A percentile compares a stretch with the other conserved stretches of the same genome.
phyloP scores from a whole-genome alignment of 768 basidiomycete species.

The Botryobasidium botryosum region DNA sequence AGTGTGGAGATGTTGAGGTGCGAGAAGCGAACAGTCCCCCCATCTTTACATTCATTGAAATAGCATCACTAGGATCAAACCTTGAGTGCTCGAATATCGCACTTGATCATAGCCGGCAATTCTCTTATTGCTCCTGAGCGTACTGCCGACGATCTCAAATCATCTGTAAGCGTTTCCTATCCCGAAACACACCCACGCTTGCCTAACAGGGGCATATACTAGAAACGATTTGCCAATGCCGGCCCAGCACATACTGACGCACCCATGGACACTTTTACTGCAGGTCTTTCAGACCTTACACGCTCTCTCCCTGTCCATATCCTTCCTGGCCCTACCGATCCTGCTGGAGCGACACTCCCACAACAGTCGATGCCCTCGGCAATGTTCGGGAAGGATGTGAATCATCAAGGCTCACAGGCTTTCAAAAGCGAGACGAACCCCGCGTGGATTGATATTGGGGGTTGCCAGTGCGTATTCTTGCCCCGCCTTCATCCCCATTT shows the following conservation, averaged over 20 bases:
- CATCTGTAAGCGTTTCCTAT: slow-evolving; percentile 3
- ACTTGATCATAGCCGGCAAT: slow-evolving; percentile 82
- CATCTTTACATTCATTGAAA: not conserved
- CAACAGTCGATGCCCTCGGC: slow-evolving; percentile 86
- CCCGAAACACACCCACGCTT: not conserved
- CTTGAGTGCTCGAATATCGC: slow-evolving; percentile 53
- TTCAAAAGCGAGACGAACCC: slow-evolving; percentile 83
- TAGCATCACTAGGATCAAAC: slow-evolving; percentile 30
- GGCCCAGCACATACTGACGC: slow-evolving; percentile 12
- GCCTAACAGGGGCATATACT: slow-evolving; percentile 2
- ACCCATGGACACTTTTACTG: slow-evolving; percentile 28
- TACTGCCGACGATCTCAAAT: slow-evolving; percentile 21
- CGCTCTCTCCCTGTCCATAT: slow-evolving; percentile 71
- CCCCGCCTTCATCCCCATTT: slow-evolving; percentile 3
- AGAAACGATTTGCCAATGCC: slow-evolving; percentile 19
- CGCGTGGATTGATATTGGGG: slow-evolving; percentile 52
- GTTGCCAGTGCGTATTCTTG: slow-evolving; percentile 27
- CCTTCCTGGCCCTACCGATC: slow-evolving; percentile 76
- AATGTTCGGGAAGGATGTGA: slow-evolving; percentile 54
- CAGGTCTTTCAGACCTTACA: slow-evolving; percentile 56
- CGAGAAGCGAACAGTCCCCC: not conserved
- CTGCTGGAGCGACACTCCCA: slow-evolving; percentile 74
- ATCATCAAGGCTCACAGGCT: slow-evolving; percentile 34
- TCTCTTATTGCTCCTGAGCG: slow-evolving; percentile 40
- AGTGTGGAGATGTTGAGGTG: slow-evolving; percentile 46